Evolutionary conservation across 176 grass and related monocot genomes (phyloP), one percentile per base, ranked within the genome.

Genomic region (Raddia guianensis): DNA sequence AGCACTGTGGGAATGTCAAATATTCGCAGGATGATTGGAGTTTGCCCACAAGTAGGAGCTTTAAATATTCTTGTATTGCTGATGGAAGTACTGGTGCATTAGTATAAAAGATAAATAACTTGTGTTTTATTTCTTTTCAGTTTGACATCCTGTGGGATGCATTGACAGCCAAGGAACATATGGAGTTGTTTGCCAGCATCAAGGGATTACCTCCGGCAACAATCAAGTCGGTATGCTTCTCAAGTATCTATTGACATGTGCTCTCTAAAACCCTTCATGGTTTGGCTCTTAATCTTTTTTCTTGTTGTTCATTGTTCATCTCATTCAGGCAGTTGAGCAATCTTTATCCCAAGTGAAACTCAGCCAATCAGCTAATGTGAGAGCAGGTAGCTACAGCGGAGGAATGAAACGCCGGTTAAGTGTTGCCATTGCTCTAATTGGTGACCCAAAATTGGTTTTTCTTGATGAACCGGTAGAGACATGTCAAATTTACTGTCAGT

Each of bases 91-190:
- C 44, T 89, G 20, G 77, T 70, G 4, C 74, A 53, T 64, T 53
- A 59, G 59, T 75, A 58, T 74, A 8, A 16, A 59, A 18, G 50
- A 80, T 72, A 32, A 68, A 12, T 9, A 68, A 68, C 76, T 49
- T 69, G 7, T 53, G 7, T 42, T 75, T 57, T 67, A 10, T 77
- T 84, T 34, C 48, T 76, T 72, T 89, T 55, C 85, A 98, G 96
- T 98, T 98, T 72, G 96, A 98, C 82, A 95, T 95, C 68, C 77
- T 98, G 48, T 98, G 96, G 96, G 96, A 98, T 33, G 92, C 90
- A 88, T 88, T 95, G 77, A 94, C 96, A 63, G 90, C 88, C 79
- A 76, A 85, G 82, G 96, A 98, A 42, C 96, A 98, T 73, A 67
- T 98, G 82, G 81, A 88, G 60, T 66, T 98, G 68, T 98, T 98